Evolutionary conservation across 495 filamentous ascomycete genomes (phyloP).

Genomic region (Neurospora cerealis): DNA sequence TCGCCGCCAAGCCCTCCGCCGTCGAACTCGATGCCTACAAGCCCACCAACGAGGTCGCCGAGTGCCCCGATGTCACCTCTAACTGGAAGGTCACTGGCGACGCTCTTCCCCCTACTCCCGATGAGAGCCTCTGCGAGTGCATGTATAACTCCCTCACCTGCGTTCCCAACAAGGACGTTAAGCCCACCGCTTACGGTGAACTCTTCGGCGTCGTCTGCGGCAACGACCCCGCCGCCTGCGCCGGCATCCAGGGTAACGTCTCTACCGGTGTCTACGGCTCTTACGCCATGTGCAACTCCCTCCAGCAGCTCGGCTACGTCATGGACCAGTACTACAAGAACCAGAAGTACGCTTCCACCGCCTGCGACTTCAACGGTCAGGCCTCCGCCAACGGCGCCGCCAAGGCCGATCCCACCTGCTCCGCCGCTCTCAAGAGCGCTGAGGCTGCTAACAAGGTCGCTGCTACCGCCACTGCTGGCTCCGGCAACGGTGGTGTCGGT

Average conservation of each 20-base stretch:
- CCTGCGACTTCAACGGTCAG: constrained; percentile 62
- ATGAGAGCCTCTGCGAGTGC: constrained; percentile 67
- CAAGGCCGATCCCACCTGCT: constrained; percentile 10
- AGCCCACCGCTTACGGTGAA: constrained; percentile 42
- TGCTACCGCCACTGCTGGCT: constrained; percentile 34
- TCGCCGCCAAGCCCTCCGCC: constrained; percentile 53
- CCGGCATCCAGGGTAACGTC: constrained; percentile 60
- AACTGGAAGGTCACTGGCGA: constrained; percentile 59
- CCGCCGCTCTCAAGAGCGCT: constrained; percentile 9
- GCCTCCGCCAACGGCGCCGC: constrained; percentile 14
- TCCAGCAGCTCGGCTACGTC: constrained; percentile 69
- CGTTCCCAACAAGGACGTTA: constrained; percentile 42
- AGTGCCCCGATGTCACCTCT: constrained; percentile 56
- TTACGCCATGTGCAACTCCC: constrained; percentile 78
- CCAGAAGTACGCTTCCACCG: constrained; percentile 43
- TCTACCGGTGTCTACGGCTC: constrained; percentile 72
- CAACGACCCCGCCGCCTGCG: constrained; percentile 43
- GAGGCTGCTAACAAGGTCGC: constrained; percentile 34
- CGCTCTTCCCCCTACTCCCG: constrained; percentile 69
- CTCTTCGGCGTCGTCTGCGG: constrained; percentile 71
- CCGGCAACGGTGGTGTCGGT: constrained; percentile 24
- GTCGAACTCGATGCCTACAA: constrained; percentile 58
- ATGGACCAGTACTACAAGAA: constrained; percentile 71
- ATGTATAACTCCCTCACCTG: constrained; percentile 66
- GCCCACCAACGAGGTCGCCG: constrained; percentile 64